Evolutionary conservation across 2,329 filamentous ascomycete species (phyloP), one percentile per base, ranked within the genome.

Genomic region (Tolypocladium nubicola): DNA sequence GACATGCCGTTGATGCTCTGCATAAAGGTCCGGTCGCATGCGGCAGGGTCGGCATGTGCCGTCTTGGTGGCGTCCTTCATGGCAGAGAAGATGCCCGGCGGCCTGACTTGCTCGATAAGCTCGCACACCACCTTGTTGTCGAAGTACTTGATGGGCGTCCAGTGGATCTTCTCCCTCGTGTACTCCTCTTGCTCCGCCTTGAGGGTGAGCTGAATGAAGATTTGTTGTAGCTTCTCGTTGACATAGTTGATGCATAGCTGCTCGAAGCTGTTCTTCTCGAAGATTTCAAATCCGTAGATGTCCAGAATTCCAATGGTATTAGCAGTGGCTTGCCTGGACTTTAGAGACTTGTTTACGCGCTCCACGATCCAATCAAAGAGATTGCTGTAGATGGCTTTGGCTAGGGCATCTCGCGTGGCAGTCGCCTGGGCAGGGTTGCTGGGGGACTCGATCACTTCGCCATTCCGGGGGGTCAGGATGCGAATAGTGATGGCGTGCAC

Each of bases 171-270:
- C 73, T 99, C 94, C 53, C 89, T 81, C 19, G 88, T 90, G 68
- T 99, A 99, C 71, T 99, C 94, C 65, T 99, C 94, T 75, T 99
- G 94, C 71, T 99, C 94, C 0, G 94, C 88, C 77, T 96, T 96
- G 61, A 99, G 75, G 0, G 94, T 99, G 65, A 99, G 79, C 73
- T 99, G 94, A 64, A 99, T 99, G 70, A 99, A 99, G 67, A 99
- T 97, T 69, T 99, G 94, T 74, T 99, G 94, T 58, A 99, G 78
- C 74, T 99, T 99, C 75, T 99, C 94, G 73, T 99, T 99, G 68
- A 97, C 95, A 68, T 97, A 99, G 77, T 99, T 99, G 80, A 99
- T 99, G 75, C 94, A 99, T 9, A 99, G 83, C 74, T 99, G 94
- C 72, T 99, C 94, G 67, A 99, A 99, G 63, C 90, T 97, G 77